phyloP scores from a whole-genome alignment of 768 basidiomycete species.

The Amanita inopinata region DNA sequence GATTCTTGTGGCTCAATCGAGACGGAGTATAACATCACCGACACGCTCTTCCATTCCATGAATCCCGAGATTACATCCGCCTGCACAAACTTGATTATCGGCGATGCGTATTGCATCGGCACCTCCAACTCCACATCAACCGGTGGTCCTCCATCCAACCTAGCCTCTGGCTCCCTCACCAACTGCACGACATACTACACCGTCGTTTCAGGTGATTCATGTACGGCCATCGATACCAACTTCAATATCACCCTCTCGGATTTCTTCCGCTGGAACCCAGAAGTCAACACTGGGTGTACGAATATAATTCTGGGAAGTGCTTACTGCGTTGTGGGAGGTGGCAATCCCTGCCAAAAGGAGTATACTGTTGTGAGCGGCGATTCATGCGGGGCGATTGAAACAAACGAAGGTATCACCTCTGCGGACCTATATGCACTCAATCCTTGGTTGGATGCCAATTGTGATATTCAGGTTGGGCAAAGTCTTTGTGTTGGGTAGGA shows the following conservation, averaged over 20 bases:
- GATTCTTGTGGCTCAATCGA: slow-evolving; percentile 15
- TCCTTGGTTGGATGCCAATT: slow-evolving; percentile 2
- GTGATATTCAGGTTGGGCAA: slow-evolving; percentile 3
- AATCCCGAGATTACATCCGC: slow-evolving; percentile 14
- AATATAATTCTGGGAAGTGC: background rate
- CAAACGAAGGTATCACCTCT: background rate
- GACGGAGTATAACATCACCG: slow-evolving; percentile 12
- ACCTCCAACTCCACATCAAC: background rate
- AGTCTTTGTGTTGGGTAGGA: background rate
- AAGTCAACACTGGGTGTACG: slow-evolving; percentile 8
- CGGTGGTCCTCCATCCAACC: slow-evolving; percentile 12
- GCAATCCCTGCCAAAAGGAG: background rate
- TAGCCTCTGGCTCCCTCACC: slow-evolving; percentile 13
- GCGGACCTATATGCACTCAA: background rate
- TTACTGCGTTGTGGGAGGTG: slow-evolving; percentile 5
- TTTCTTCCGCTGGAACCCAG: slow-evolving; percentile 13
- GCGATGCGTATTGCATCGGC: slow-evolving; percentile 16
- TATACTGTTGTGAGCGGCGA: background rate
- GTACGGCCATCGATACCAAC: slow-evolving; percentile 4
- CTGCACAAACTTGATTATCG: slow-evolving; percentile 16
- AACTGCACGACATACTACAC: slow-evolving; percentile 3
- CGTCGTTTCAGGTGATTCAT: slow-evolving; percentile 9
- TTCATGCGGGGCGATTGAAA: slow-evolving; percentile 2
- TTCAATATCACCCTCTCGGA: slow-evolving; percentile 10
- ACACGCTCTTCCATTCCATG: slow-evolving; percentile 10